Percentiles rank a stretch among this genome's conserved stretches.
phyloP scores from a whole-genome alignment of 2,329 filamentous ascomycete species.

The Acrocalymma vagum region DNA sequence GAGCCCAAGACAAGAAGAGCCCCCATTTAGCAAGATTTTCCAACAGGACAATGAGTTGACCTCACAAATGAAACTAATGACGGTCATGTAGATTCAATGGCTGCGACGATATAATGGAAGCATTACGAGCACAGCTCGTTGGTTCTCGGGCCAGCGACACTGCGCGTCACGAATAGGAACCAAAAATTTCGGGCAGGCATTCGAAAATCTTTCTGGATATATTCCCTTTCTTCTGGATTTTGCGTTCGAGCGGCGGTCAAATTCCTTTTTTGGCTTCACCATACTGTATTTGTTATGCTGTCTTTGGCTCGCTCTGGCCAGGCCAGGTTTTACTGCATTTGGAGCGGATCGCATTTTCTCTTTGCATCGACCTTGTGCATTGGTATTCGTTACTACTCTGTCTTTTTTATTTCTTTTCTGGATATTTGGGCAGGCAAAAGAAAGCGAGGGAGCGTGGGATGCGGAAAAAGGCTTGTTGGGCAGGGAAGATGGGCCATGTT shows the following conservation, averaged over 20 bases:
- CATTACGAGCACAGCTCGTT: conserved; percentile 22
- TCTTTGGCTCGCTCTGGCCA: conserved; percentile 27
- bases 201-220: conserved; percentile 38
- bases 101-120: conserved; percentile 26
- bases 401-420: conserved; percentile 2
- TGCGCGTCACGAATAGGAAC: conserved; percentile 24
- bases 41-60: conserved; percentile 42
- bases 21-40: conserved; percentile 45
- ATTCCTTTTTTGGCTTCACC: conserved; percentile 22
- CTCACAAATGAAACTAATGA: conserved; percentile 51
- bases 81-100: conserved; percentile 45
- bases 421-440: too few species aligned
- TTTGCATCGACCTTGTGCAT: conserved; percentile 13
- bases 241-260: conserved; percentile 38
- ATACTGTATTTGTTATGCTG: conserved; percentile 43
- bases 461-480: conserved; percentile 5
- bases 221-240: conserved; percentile 37
- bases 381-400: conserved; percentile 5
- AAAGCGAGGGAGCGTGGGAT: background rate
- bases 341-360: conserved; percentile 41
- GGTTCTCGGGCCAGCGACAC: conserved; percentile 9
- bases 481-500: too few species aligned
- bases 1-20: conserved; percentile 46
- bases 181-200: conserved; percentile 27
- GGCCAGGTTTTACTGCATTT: conserved; percentile 40